These are phyloP conservation scores for Trematosphaeria pertusa DNA, from an alignment of 2,329 filamentous ascomycete species.

Conservation along the genomic window DNA sequence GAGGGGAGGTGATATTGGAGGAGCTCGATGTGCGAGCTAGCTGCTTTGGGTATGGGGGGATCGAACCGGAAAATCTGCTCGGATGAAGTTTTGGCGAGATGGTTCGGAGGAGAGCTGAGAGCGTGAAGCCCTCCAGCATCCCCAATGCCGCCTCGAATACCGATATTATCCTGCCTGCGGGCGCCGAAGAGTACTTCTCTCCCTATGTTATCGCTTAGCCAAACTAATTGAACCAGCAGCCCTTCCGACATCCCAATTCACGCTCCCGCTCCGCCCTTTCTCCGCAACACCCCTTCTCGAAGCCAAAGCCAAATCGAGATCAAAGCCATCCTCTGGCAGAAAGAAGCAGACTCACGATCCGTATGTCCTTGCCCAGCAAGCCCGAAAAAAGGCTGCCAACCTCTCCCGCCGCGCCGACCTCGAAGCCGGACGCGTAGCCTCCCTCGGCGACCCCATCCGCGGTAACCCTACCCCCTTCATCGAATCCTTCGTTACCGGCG, in stretches of 20 bases:
- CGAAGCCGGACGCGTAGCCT: conserved; percentile 66
- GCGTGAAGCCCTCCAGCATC: conserved; percentile 6
- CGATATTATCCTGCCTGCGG: conserved; percentile 52
- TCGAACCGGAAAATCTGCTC: conserved; percentile 19
- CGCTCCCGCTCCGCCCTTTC: conserved; percentile 62
- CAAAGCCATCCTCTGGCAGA: conserved; percentile 53
- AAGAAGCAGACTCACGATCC: conserved; percentile 77
- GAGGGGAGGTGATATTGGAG: conserved; percentile 18
- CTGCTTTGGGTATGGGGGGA: conserved; percentile 14
- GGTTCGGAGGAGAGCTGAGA: conserved; percentile 1
- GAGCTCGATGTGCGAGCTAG: conserved; percentile 24
- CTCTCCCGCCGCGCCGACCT: conserved; percentile 76
- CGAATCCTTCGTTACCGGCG: conserved; percentile 75
- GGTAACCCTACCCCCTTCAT: conserved; percentile 83
- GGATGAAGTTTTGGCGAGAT: conserved; percentile 26
- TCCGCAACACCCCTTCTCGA: conserved; percentile 69
- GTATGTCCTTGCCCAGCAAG: conserved; percentile 80
- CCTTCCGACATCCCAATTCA: conserved; percentile 47
- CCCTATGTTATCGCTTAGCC: neutral
- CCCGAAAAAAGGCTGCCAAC: conserved; percentile 85
- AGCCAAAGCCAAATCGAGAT: no score
- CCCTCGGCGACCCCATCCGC: conserved; percentile 78
- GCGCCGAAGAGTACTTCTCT: conserved; percentile 43
- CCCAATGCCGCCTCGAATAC: conserved; percentile 58
- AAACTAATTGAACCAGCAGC: conserved; percentile 18